Conservation (phyloP, 1,284 basidiomycete species). For the Somion occarium region DNA sequence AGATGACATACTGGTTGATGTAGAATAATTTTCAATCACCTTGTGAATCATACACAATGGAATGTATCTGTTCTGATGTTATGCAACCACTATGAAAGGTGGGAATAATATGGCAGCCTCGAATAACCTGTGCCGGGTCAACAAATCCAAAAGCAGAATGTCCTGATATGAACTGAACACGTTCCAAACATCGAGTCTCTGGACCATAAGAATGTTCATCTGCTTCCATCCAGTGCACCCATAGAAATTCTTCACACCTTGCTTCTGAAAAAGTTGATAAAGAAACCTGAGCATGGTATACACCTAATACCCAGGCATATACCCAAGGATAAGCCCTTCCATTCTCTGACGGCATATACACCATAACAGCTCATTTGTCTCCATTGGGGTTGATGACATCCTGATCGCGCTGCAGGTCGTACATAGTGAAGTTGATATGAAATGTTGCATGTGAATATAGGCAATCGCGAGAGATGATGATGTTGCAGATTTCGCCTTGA, state of each 20-base stretch:
- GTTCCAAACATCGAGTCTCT: constrained; percentile 21
- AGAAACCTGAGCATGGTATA: constrained; percentile 2
- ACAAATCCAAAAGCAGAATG: constrained; percentile 35
- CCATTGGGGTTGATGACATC: constrained; percentile 40
- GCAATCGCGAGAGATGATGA: constrained; percentile 12
- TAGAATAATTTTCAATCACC: background rate
- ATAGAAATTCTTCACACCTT: constrained; percentile 29
- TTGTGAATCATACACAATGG: too few species aligned
- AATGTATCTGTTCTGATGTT: too few species aligned
- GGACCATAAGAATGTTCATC: constrained; percentile 18
- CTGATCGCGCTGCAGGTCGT: constrained; percentile 33
- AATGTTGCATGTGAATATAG: constrained; percentile 29
- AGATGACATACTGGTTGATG: too few species aligned
- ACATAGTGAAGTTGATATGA: constrained; percentile 41
- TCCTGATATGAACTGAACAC: constrained; percentile 30
- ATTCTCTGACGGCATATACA: constrained; percentile 7
- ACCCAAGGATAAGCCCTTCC: constrained; percentile 12
- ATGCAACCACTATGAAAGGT: too few species aligned
- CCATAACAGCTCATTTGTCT: too few species aligned
- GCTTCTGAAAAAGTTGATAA: background rate
- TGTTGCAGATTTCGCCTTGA: background rate
- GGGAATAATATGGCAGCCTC: constrained; percentile 7
- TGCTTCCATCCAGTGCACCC: constrained; percentile 31
- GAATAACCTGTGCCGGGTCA: constrained; percentile 23
- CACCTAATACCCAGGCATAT: background rate